Evolutionary conservation across 129 eudicot species (phyloP), one percentile per base, ranked within the genome.

Genomic region (Apium graveolens): DNA sequence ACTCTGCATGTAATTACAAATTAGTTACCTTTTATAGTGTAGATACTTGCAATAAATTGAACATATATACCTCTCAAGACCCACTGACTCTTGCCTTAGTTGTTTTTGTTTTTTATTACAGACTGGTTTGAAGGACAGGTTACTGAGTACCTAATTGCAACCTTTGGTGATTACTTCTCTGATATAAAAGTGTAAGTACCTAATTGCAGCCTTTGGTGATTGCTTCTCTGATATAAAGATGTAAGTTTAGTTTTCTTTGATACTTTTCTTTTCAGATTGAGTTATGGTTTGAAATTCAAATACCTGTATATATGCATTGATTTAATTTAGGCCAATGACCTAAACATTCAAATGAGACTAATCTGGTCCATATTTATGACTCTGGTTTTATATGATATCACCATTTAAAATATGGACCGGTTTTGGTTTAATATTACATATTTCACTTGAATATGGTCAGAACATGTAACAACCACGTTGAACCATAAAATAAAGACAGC

Each of bases 81-180:
- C 38, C 70, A 14, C 35, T 12, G 21, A 1, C 20, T 26, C 41
- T 66, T 66, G 24, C 21, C 37, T 66, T 66, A 3, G 7, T 29
- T 29, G 34, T 65, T 57, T 66, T 0, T 66, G 72, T 66, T 43
- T 18, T 73, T 31, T 79, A 27, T 82, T 70, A 53, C 92, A 95
- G 99, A 95, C 82, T 95, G 99, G 99, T 80, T 85, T 70, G 99
- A 95, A 89, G 99, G 94, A 80, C 99, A 91, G 84, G 97, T 95
- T 65, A 92, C 97, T 18, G 99, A 95, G 86, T 95, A 87, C 94
- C 87, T 95, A 35, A 93, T 95, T 44, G 99, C 93, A 76, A 95
- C 99, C 44, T 95, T 95, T 82, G 94, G 90, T 80, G 99, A 95
- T 78, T 95, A 95, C 76, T 95, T 92, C 70, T 82, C 94, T 7